phyloP scores from a whole-genome alignment of 176 grass and related monocot genomes.

The Aegilops longissima region DNA sequence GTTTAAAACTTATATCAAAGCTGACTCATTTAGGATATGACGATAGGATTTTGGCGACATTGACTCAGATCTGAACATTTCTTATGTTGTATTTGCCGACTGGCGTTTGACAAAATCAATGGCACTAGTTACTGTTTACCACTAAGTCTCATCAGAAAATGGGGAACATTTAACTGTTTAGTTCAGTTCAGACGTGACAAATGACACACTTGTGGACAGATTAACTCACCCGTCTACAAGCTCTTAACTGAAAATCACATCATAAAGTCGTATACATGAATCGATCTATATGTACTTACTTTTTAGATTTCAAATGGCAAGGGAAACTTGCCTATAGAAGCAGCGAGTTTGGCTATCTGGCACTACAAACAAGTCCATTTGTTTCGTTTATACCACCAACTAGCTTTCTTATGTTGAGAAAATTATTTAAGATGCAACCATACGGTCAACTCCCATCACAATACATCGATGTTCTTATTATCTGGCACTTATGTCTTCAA shows the following conservation, averaged over 20 bases:
- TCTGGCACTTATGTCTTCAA: not conserved
- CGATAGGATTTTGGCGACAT: not conserved
- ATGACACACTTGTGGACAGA: not conserved
- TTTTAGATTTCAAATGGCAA: not conserved
- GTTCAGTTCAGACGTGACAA: not conserved
- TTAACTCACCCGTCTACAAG: not conserved
- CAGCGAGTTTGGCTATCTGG: not conserved
- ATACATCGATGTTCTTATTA: not conserved
- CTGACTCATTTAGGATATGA: not conserved
- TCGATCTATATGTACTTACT: not conserved
- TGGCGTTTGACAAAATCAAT: not conserved
- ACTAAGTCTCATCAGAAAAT: not conserved
- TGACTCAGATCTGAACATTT: not conserved
- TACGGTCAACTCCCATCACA: not conserved
- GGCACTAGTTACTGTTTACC: not conserved
- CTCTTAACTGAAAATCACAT: not conserved
- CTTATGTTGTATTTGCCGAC: not conserved
- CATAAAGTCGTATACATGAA: not conserved
- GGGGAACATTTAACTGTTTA: not conserved
- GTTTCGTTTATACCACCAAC: not conserved
- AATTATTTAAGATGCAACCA: not conserved
- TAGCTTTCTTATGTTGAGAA: constrained; percentile 18
- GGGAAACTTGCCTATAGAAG: not conserved
- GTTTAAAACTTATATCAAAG: not conserved
- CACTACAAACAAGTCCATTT: not conserved